A percentile compares a stretch with the other conserved stretches of the same genome.
These are phyloP conservation scores for Sporobolomyces roseus DNA, from an alignment of 768 basidiomycete genomes.

Conservation along the genomic window DNA sequence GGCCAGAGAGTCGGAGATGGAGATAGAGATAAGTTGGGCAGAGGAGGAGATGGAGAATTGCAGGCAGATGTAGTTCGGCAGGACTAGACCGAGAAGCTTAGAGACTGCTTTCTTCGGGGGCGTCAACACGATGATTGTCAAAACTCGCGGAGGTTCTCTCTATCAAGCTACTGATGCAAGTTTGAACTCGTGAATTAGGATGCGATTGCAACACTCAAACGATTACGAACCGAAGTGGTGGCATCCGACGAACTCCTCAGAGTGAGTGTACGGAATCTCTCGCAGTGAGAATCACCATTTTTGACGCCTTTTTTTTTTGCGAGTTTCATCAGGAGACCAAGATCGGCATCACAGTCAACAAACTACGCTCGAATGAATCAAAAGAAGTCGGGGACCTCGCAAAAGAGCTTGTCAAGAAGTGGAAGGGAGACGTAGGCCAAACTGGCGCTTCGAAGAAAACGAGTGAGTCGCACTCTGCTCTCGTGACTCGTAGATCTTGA, in stretches of 20 bases:
- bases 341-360: constrained; percentile 85
- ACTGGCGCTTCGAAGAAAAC: constrained; percentile 23
- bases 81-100: too few species aligned
- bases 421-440: constrained; percentile 82
- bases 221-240: constrained; percentile 41
- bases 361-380: constrained; percentile 68
- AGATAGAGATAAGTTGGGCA: too few species aligned
- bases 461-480: background rate
- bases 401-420: constrained; percentile 82
- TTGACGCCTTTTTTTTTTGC: background rate
- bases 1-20: too few species aligned
- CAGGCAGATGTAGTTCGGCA: too few species aligned
- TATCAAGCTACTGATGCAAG: too few species aligned
- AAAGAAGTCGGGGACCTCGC: constrained; percentile 75
- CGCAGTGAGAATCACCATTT: too few species aligned
- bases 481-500: background rate
- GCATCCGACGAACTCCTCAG: constrained; percentile 45
- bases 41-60: too few species aligned
- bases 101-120: too few species aligned
- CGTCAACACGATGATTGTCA: too few species aligned
- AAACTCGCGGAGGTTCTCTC: too few species aligned
- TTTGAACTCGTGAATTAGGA: constrained; percentile 22
- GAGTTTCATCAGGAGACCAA: constrained; percentile 69
- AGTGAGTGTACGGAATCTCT: constrained; percentile 22
- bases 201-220: constrained; percentile 31